A percentile compares a stretch with the other conserved stretches of the same genome.
These are phyloP conservation scores for Solanum ahanhuiri DNA, from an alignment of 257 asterid species.

Conservation along the genomic window DNA sequence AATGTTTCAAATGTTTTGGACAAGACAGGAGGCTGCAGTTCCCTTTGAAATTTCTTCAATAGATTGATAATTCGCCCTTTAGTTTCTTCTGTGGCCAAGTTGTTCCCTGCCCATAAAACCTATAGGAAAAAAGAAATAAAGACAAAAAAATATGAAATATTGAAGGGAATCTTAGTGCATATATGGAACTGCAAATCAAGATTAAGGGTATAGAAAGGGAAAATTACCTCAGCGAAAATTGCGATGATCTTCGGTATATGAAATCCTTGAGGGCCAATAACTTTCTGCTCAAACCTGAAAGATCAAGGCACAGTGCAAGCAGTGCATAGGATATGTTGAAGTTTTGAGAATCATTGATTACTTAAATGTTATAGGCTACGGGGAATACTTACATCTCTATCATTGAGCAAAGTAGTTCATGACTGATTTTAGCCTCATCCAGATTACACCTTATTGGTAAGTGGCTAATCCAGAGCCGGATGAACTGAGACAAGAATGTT, in stretches of 20 bases:
- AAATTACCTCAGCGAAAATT: not conserved
- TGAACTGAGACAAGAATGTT: not conserved
- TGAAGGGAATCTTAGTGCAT: not conserved
- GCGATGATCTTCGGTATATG: not conserved
- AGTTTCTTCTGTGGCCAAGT: not conserved
- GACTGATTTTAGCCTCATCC: not conserved
- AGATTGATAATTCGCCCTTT: not conserved
- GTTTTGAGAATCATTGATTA: not conserved
- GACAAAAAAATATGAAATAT: not conserved
- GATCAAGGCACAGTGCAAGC: not conserved
- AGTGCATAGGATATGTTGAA: not conserved
- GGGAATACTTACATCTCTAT: not conserved
- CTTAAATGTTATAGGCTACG: not conserved
- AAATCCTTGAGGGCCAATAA: not conserved
- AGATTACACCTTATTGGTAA: not conserved
- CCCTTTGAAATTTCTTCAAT: not conserved
- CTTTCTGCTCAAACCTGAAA: not conserved
- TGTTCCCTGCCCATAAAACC: not conserved
- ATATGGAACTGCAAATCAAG: not conserved
- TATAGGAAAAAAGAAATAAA: not conserved
- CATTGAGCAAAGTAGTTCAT: conserved; percentile 1
- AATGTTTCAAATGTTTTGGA: not conserved
- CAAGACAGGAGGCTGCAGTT: not conserved
- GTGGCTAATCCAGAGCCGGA: not conserved
- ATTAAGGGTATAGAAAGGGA: not conserved